Evolutionary conservation across 2,329 filamentous ascomycete genomes (phyloP), one percentile per base, ranked within the genome.

Genomic region (Pseudogymnoascus sp.): DNA sequence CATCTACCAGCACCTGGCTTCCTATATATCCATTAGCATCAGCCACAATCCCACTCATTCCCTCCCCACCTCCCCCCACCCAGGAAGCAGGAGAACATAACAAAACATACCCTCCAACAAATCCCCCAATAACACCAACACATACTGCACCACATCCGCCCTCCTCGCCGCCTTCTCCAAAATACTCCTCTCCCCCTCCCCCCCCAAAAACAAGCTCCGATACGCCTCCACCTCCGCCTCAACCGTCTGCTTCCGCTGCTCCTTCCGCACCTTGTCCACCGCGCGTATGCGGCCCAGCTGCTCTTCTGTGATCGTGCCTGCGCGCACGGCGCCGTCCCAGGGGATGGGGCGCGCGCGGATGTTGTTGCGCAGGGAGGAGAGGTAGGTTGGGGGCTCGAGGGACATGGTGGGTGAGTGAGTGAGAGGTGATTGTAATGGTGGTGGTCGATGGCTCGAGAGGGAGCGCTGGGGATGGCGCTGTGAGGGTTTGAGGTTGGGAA

Each of bases 221-320:
- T 96, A 99, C 68, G 88, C 90, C 69, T 88, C 82, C 23, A 93
- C 78, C 76, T 97, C 90, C 62, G 77, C 78, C 74, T 96, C 90
- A 65, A 97, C 87, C 16, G 87, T 88, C 72, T 93, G 85, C 73
- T 88, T 88, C 72, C 92, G 86, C 77, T 92, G 89, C 69, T 97
- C 94, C 76, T 91, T 94, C 76, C 92, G 90, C 68, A 94, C 90
- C 78, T 97, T 97, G 76, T 97, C 94, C 70, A 97, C 91, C 65
- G 92, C 91, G 76, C 92, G 92, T 78, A 99, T 96, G 82, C 92
- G 93, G 80, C 89, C 90, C 70, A 97, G 85, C 77, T 99, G 93
- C 69, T 90, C 88, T 69, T 97, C 93, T 63, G 90, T 96, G 77
- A 99, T 90, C 72, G 91, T 94, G 75, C 92, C 91, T 70, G 91